Conservation (phyloP, 2,329 filamentous ascomycete species). For the Colletotrichum sp. region DNA sequence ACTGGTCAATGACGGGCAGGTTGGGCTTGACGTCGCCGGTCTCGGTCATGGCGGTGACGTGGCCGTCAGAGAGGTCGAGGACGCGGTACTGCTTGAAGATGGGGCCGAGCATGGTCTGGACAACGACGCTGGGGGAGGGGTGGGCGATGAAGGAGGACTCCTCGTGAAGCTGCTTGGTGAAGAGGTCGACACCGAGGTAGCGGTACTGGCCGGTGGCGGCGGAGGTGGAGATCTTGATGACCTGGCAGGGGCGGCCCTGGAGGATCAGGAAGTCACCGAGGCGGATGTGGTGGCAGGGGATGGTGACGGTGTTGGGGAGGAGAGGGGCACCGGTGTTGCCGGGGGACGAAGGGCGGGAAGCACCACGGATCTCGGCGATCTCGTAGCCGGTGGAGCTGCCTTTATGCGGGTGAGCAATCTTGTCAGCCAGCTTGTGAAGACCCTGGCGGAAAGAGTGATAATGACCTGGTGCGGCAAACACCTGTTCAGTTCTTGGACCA, state of each 20-base stretch:
- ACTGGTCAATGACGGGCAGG: conserved; percentile 93
- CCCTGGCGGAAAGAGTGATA: conserved; percentile 64
- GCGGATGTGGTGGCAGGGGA: conserved; percentile 99
- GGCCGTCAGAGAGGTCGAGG: conserved; percentile 89
- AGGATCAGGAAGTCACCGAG: conserved; percentile 98
- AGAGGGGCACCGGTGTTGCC: conserved; percentile 37
- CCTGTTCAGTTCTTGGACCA: conserved; percentile 17
- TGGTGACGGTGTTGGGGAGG: conserved; percentile 86
- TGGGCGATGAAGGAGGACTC: conserved; percentile 98
- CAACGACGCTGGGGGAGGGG: conserved; percentile 93
- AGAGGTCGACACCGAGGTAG: conserved; percentile 99
- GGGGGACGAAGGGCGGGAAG: conserved; percentile 34
- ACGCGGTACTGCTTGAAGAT: conserved; percentile 99
- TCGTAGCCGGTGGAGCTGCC: conserved; percentile 46
- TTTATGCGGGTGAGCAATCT: conserved; percentile 50
- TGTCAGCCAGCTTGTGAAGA: conserved; percentile 63
- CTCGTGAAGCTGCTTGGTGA: conserved; percentile 99
- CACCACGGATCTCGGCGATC: conserved; percentile 52
- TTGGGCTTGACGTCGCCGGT: conserved; percentile 97
- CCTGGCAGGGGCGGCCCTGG: conserved; percentile 98
- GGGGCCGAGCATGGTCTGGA: conserved; percentile 99
- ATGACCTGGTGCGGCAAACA: conserved; percentile 46
- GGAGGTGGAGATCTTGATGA: conserved; percentile 99
- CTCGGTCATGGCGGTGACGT: conserved; percentile 98
- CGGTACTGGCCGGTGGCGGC: conserved; percentile 98